These are phyloP conservation scores for Cajanus cajan DNA, from an alignment of 306 rosid genomes.

Conservation along the genomic window DNA sequence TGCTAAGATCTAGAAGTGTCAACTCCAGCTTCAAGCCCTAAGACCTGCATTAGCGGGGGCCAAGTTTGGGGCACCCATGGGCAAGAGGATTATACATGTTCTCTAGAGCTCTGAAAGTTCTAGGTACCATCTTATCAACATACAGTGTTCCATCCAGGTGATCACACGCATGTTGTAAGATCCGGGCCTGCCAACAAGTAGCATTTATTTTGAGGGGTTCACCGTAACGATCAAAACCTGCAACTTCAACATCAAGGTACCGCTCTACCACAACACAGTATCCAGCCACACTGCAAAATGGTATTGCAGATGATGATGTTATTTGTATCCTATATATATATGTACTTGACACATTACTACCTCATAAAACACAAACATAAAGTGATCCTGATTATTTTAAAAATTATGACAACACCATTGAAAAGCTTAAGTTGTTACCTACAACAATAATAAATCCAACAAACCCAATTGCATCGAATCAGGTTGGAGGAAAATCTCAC, in stretches of 20 bases:
- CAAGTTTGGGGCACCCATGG: conserved; percentile 70
- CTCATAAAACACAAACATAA: background rate
- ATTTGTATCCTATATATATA: background rate
- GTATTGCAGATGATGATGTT: background rate
- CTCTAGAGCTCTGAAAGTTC: conserved; percentile 62
- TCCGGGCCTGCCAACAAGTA: conserved; percentile 89
- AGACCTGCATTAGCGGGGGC: conserved; percentile 35
- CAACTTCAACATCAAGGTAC: conserved; percentile 66
- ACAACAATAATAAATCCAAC: conserved; percentile 1
- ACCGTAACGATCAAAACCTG: conserved; percentile 69
- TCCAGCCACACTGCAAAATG: conserved; percentile 61
- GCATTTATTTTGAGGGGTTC: conserved; percentile 56
- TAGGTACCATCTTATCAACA: conserved; percentile 75
- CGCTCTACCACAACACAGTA: conserved; percentile 66
- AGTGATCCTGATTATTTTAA: background rate
- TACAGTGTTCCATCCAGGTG: conserved; percentile 80
- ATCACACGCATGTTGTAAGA: conserved; percentile 85
- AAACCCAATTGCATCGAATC: background rate
- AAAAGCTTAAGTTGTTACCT: background rate
- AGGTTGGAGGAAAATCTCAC: background rate
- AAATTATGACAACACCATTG: background rate
- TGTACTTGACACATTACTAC: background rate
- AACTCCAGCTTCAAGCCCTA: background rate
- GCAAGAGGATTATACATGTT: conserved; percentile 67
- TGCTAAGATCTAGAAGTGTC: background rate